Evolutionary conservation across 2,329 filamentous ascomycete genomes (phyloP).

Genomic region (Periglandula ipomoeae): DNA sequence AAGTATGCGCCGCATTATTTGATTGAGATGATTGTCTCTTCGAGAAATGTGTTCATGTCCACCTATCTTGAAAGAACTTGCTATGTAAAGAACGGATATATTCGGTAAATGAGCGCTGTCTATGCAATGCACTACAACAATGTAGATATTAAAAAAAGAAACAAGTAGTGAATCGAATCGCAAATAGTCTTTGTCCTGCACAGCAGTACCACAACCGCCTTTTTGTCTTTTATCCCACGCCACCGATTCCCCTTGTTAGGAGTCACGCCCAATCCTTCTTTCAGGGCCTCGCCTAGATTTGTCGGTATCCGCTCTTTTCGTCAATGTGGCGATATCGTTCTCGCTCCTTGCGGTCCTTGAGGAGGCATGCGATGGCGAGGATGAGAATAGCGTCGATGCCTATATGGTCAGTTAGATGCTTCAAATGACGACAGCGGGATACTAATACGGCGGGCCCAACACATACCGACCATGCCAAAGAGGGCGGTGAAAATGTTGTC

Average conservation of each 20-base stretch:
- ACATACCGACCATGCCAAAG: slow-evolving; percentile 66
- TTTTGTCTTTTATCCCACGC: neutral
- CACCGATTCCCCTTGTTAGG: neutral
- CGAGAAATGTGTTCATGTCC: too few relatives aligned
- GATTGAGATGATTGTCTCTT: neutral
- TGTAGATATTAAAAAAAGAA: too few relatives aligned
- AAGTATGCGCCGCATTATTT: neutral
- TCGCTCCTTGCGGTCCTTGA: slow-evolving; percentile 73
- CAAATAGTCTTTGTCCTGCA: neutral
- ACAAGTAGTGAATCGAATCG: neutral
- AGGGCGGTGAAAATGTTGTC: slow-evolving; percentile 70
- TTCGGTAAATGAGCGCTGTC: too few relatives aligned
- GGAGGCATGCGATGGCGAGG: slow-evolving; percentile 62
- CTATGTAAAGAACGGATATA: neutral
- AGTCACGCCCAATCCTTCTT: neutral
- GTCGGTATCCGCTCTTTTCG: slow-evolving; percentile 56
- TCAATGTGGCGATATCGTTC: slow-evolving; percentile 74
- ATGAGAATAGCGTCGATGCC: slow-evolving; percentile 59
- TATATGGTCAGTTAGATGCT: slow-evolving; percentile 1
- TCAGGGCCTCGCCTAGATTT: slow-evolving; percentile 27
- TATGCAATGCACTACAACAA: too few relatives aligned
- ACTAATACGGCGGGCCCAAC: too few relatives aligned
- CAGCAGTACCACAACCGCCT: neutral
- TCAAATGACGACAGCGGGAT: too few relatives aligned
- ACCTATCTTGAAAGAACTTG: neutral